Percentiles rank a stretch among this genome's conserved stretches.
These are phyloP conservation scores for Candida stauntonica DNA, from an alignment of 805 yeast genomes.

Conservation along the genomic window DNA sequence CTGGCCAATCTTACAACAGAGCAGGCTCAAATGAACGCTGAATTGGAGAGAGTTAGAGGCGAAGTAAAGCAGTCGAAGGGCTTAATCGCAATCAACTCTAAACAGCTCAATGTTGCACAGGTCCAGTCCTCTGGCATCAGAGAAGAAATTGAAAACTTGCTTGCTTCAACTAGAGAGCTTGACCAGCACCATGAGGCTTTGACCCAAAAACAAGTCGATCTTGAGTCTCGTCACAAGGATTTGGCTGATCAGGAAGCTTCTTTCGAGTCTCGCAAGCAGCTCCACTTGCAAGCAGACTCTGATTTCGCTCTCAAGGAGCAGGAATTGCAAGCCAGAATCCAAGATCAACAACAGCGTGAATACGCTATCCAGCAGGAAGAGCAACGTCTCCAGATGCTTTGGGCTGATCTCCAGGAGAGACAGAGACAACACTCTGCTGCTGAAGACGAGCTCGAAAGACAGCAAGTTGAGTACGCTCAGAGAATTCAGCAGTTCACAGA, in stretches of 20 bases:
- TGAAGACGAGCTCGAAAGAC: conserved; percentile 36
- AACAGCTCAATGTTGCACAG: conserved; percentile 66
- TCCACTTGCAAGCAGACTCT: conserved; percentile 15
- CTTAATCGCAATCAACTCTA: conserved; percentile 57
- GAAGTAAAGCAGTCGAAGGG: conserved; percentile 62
- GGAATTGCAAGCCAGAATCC: conserved; percentile 31
- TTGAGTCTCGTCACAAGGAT: conserved; percentile 27
- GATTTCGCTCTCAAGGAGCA: conserved; percentile 19
- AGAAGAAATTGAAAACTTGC: conserved; percentile 34
- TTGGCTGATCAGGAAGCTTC: conserved; percentile 36
- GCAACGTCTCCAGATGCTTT: conserved; percentile 31
- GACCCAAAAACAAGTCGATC: conserved; percentile 32
- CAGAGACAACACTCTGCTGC: conserved; percentile 35
- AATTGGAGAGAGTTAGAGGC: conserved; percentile 45
- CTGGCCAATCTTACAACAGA: conserved; percentile 65
- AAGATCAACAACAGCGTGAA: conserved; percentile 34
- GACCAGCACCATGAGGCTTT: conserved; percentile 37
- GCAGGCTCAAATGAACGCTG: conserved; percentile 52
- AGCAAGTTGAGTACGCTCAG: conserved; percentile 34
- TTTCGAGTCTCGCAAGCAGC: conserved; percentile 28
- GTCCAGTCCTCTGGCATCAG: conserved; percentile 42
- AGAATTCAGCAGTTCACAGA: conserved; percentile 36
- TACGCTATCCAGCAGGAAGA: conserved; percentile 34
- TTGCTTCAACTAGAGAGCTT: conserved; percentile 31
- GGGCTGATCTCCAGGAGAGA: conserved; percentile 33